Evolutionary conservation across 345 rosid genomes (phyloP).

Genomic region (Excoecaria cochinchinensis): DNA sequence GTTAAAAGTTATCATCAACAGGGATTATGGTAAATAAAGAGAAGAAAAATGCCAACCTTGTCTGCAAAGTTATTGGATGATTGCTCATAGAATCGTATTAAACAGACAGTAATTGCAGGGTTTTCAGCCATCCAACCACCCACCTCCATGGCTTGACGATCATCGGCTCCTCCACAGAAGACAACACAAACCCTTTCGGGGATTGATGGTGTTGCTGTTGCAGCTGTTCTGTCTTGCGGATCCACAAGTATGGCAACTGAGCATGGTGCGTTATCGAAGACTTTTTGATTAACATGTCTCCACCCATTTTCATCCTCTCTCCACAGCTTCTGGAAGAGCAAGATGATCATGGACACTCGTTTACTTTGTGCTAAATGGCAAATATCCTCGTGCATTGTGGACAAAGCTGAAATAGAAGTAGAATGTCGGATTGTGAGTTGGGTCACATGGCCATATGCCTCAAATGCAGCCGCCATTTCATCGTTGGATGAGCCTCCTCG

Average conservation of each 20-base stretch:
- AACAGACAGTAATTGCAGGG: constrained; percentile 1
- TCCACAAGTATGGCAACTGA: constrained; percentile 43
- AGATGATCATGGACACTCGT: constrained; percentile 37
- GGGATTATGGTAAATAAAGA: neutral
- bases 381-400: constrained; percentile 46
- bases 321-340: constrained; percentile 38
- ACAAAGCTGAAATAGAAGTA: constrained; percentile 32
- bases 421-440: constrained; percentile 22
- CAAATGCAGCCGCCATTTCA: constrained; percentile 22
- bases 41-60: neutral
- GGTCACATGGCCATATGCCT: constrained; percentile 15
- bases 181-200: constrained; percentile 19
- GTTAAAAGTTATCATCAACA: too few species aligned
- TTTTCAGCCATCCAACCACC: constrained; percentile 31
- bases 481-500: neutral
- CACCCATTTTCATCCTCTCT: constrained; percentile 22
- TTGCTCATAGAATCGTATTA: constrained; percentile 14
- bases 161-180: constrained; percentile 37
- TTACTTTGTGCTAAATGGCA: constrained; percentile 35
- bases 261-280: constrained; percentile 33
- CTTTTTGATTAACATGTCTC: constrained; percentile 38
- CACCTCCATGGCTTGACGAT: constrained; percentile 29
- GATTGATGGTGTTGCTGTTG: neutral
- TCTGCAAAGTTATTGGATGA: neutral
- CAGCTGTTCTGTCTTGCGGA: too few species aligned